Base-by-base conservation (phyloP, 2,329 filamentous ascomycete genomes). In the Stemphylium vesicarium region DNA sequence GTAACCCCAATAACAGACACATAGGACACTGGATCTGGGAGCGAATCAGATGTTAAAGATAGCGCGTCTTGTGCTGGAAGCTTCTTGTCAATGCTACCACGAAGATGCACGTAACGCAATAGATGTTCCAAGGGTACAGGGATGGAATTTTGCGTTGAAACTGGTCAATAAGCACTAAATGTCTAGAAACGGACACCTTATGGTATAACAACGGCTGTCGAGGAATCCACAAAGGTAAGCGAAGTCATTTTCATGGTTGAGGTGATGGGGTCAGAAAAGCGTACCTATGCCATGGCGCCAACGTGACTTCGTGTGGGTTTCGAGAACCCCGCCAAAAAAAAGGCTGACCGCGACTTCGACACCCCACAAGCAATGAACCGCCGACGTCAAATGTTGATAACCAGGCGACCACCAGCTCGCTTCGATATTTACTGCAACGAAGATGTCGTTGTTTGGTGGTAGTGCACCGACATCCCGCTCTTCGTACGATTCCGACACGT, bases 381-480 rank as follows among this genome's bases (percentile, higher is more conserved):
- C 39, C 45, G 15, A 16, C 24, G 31, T 12, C 44, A 39, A 8
- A 52, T 47, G 29, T 35, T 24, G 35, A 46, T 26, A 20, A 24
- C 43, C 18, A 15, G 22, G 29, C 48, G 43, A 24, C 29, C 22
- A 12, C 51, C 40, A 50, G 44, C 50, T 33, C 16, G 18, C 15
- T 59, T 62, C 31, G 59, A 64, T 42, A 59, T 64, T 38, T 64
- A 59, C 32, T 22, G n/a, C 31, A 66, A 68, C 38, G 60, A 66
- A 63, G 62, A 76, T 76, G 74, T 75, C 73, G 56, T 71, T 75
- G 42, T 75, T 75, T 63, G 72, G 71, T 61, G 52, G 72, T 68
- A 60, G 49, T 39, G 55, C 42, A 2, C 48, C 59, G 36, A 53
- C 42, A 15, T 52, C 56, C 8, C 50, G 54, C 15, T 62, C 60